Percentiles rank a stretch among this genome's conserved stretches.
These are phyloP conservation scores for Cordyceps javanica DNA, from an alignment of 2,329 filamentous ascomycete species.

Conservation along the genomic window DNA sequence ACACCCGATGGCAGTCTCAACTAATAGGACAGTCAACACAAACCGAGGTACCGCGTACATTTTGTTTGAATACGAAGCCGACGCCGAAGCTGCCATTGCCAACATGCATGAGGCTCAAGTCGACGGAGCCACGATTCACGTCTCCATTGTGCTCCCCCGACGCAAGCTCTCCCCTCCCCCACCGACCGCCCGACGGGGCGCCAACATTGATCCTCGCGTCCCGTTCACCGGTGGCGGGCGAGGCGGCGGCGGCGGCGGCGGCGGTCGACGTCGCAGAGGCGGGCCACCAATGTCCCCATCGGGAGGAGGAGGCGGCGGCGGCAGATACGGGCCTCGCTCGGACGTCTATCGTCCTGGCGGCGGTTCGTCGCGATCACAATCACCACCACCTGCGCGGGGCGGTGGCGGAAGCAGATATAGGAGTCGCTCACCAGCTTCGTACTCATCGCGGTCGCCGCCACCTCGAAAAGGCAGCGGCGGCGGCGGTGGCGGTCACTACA, in stretches of 20 bases:
- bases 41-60: conserved; percentile 95
- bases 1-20: conserved; percentile 30
- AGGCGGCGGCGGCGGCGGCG: conserved; percentile 29
- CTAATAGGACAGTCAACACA: conserved; percentile 55
- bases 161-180: conserved; percentile 78
- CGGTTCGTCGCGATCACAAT: conserved; percentile 30
- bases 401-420: conserved; percentile 35
- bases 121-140: conserved; percentile 75
- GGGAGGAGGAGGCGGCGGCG: conserved; percentile 19
- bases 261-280: conserved; percentile 28
- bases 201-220: conserved; percentile 48
- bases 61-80: conserved; percentile 67
- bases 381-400: background rate
- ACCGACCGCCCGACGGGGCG: conserved; percentile 59
- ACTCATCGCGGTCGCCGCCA: conserved; percentile 42
- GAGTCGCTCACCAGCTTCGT: conserved; percentile 38
- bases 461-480: conserved; percentile 27
- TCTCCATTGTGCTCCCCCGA: conserved; percentile 81
- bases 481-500: conserved; percentile 17
- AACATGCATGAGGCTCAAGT: conserved; percentile 98
- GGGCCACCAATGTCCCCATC: conserved; percentile 30
- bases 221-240: conserved; percentile 29
- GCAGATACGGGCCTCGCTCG: conserved; percentile 37
- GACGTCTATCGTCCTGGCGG: conserved; percentile 60
- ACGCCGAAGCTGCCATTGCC: conserved; percentile 82